Evolutionary conservation across 1,139 yeast species (phyloP), one percentile per base, ranked within the genome.

Genomic region (Suhomyces yuchorum): DNA sequence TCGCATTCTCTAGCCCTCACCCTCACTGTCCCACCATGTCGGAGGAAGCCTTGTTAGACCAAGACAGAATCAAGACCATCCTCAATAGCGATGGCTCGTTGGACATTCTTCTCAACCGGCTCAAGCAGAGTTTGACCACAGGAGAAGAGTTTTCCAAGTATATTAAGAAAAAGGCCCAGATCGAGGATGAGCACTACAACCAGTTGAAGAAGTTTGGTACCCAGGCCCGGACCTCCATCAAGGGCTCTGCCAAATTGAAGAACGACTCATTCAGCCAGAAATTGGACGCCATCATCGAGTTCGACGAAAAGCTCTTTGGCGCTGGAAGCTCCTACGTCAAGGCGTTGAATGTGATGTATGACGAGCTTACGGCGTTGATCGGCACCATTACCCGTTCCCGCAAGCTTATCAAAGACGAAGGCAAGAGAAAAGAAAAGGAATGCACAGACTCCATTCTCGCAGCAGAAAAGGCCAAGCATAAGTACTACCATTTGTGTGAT

Each of bases 381-480:
- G 76, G 81, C 23, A 81, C 91, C 2, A 82, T 91, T 52, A 75
- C 87, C 7, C 78, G 87, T 51, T 73, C 84, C 48, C 77, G 99
- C 54, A 92, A 92, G 63, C 60, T 77, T 34, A 72, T 85, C 48
- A 93, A 92, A 65, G 98, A 93, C 42, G 88, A 87, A 51, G 90
- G 92, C 35, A 78, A 82, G 59, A 75, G 88, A 40, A 82, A 85
- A 57, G 99, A 93, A 61, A 89, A 87, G 61, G 95, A 86, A 50
- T 91, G 92, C 40, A 63, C 75, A 9, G 98, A 93, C 51, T 83
- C 97, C 2, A 91, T 92, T 44, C 71, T 76, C 46, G 79, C 82
- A 37, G 97, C 96, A 1, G 97, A 90, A 53, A 91, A 92, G 78
- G 96, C 98, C 8, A 89, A 86, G 65, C 73, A 78, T 44, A 89